A percentile compares a stretch with the other conserved stretches of the same genome.
These are phyloP conservation scores for Cylindrotheca fusiformis DNA, from an alignment of 108 stramenopile genomes.

Conservation along the genomic window DNA sequence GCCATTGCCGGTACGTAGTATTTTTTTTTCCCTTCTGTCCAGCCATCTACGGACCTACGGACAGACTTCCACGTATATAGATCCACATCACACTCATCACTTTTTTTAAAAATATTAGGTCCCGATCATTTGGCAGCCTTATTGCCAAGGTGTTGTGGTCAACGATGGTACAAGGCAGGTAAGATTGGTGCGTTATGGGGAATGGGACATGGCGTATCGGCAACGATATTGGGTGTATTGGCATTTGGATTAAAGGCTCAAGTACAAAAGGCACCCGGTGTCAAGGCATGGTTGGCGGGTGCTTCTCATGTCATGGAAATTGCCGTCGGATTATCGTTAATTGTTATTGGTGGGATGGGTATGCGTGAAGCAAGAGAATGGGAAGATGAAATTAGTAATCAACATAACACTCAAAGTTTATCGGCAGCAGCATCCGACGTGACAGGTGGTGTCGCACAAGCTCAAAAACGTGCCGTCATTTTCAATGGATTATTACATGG, in stretches of 20 bases:
- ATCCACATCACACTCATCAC: background rate
- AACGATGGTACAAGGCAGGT: slow-evolving; percentile 83
- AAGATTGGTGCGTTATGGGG: slow-evolving; percentile 95
- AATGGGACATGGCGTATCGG: slow-evolving; percentile 93
- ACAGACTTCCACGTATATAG: slow-evolving; percentile 20
- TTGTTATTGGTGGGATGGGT: slow-evolving; percentile 92
- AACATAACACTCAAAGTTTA: slow-evolving; percentile 26
- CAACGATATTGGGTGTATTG: slow-evolving; percentile 77
- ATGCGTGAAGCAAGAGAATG: slow-evolving; percentile 84
- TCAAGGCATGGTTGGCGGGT: slow-evolving; percentile 20
- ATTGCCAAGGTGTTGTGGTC: slow-evolving; percentile 87
- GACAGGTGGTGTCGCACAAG: slow-evolving; percentile 13
- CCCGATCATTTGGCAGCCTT: slow-evolving; percentile 96
- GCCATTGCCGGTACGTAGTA: slow-evolving; percentile 89
- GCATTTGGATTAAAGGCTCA: slow-evolving; percentile 84
- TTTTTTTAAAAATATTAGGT: slow-evolving; percentile 28
- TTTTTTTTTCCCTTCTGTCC: no score
- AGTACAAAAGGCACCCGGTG: slow-evolving; percentile 19
- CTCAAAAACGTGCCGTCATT: slow-evolving; percentile 81
- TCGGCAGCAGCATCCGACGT: slow-evolving; percentile 41
- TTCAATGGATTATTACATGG: slow-evolving; percentile 95
- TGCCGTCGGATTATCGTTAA: slow-evolving; percentile 85
- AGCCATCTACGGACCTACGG: no score
- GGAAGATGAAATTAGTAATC: slow-evolving; percentile 29
- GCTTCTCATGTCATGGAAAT: slow-evolving; percentile 70